Conservation (phyloP, 1,139 yeast genomes). For the Diutina ranongensis region DNA sequence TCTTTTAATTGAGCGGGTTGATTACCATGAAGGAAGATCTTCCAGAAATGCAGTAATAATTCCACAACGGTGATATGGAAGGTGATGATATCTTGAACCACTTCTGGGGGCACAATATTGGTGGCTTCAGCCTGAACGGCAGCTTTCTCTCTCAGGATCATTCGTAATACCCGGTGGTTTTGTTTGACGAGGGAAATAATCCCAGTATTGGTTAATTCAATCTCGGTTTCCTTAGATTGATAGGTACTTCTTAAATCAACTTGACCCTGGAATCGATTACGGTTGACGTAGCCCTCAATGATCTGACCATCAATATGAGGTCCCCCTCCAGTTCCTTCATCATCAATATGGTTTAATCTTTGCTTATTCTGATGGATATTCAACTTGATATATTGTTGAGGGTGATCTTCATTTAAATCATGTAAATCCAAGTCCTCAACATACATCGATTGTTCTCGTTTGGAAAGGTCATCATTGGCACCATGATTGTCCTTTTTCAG, state of each 20-base stretch:
- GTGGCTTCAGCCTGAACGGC: conserved; percentile 8
- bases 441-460: conserved; percentile 21
- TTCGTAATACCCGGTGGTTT: conserved; percentile 40
- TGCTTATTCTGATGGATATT: conserved; percentile 19
- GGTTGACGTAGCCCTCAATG: conserved; percentile 14
- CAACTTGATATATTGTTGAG: conserved; percentile 46
- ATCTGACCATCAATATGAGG: conserved; percentile 7
- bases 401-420: conserved; percentile 46
- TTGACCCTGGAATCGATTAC: conserved; percentile 12
- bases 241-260: conserved; percentile 35
- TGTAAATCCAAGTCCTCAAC: conserved; percentile 43
- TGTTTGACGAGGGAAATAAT: conserved; percentile 40
- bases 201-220: conserved; percentile 37
- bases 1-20: conserved; percentile 30
- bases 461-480: conserved; percentile 10
- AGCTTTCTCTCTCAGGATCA: not conserved
- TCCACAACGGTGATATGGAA: conserved; percentile 31
- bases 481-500: not conserved
- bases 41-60: conserved; percentile 36
- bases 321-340: conserved; percentile 5
- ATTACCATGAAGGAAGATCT: conserved; percentile 23
- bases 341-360: conserved; percentile 9
- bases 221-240: conserved; percentile 21
- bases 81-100: conserved; percentile 25
- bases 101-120: conserved; percentile 17